A percentile compares a stretch with the other conserved stretches of the same genome.
These are phyloP conservation scores for Pseudocercospora fuligena DNA, from an alignment of 2,329 filamentous ascomycete genomes.

Conservation along the genomic window DNA sequence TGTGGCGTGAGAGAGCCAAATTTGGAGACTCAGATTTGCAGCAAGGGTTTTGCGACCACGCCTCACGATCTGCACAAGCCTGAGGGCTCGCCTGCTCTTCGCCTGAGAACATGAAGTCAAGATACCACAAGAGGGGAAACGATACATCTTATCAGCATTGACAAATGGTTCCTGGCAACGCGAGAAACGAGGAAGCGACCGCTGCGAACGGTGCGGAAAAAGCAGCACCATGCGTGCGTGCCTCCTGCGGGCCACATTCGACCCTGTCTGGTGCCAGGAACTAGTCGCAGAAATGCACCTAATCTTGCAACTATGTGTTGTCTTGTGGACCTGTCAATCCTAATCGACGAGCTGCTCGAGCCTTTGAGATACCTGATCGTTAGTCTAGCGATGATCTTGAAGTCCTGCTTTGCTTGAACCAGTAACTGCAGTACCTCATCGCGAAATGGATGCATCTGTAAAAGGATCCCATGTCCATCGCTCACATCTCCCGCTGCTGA, in stretches of 20 bases:
- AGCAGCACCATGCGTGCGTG: background rate
- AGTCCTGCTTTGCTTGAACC: background rate
- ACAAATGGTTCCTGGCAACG: background rate
- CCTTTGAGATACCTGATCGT: background rate
- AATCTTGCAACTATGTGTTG: background rate
- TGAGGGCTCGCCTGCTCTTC: background rate
- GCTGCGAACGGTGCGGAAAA: too few species aligned
- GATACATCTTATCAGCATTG: background rate
- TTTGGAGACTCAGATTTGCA: background rate
- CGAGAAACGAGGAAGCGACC: background rate
- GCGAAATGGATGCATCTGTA: background rate
- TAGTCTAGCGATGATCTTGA: background rate
- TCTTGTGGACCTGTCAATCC: slow-evolving; percentile 1
- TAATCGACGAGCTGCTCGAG: background rate
- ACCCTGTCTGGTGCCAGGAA: background rate
- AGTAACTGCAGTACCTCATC: background rate
- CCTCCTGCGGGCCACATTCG: background rate
- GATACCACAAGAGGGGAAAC: background rate
- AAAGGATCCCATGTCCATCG: background rate
- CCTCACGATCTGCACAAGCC: slow-evolving; percentile 1
- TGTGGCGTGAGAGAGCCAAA: background rate
- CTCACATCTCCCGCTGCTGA: background rate
- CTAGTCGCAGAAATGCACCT: background rate
- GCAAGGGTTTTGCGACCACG: background rate
- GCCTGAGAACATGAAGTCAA: background rate